phyloP scores from a whole-genome alignment of 2,329 filamentous ascomycete genomes.

The Phialophora chinensis region DNA sequence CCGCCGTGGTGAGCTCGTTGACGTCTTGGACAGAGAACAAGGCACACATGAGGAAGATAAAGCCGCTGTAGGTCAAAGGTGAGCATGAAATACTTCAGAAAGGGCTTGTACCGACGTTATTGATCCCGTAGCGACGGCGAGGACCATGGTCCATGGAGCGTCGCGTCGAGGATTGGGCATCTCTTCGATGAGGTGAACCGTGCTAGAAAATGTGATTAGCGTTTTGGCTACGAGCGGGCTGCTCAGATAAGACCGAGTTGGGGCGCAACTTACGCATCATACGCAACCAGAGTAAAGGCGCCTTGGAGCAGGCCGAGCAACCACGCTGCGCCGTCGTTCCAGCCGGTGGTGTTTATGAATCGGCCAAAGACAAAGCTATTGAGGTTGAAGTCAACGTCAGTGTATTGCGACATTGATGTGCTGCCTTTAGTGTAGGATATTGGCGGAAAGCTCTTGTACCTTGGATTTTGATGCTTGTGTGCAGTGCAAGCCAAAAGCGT shows the following conservation, averaged over 20 bases:
- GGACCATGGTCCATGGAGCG: conserved; percentile 70
- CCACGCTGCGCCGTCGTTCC: conserved; percentile 68
- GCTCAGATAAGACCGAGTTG: too few species aligned
- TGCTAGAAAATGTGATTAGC: conserved; percentile 15
- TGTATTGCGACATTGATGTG: not conserved
- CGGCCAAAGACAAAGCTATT: conserved; percentile 58
- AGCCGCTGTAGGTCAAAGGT: conserved; percentile 46
- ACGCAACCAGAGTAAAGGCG: conserved; percentile 50
- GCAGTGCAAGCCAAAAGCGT: too few species aligned
- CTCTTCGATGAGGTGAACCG: conserved; percentile 61
- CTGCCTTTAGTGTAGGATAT: too few species aligned
- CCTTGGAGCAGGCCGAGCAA: conserved; percentile 55
- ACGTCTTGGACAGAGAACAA: conserved; percentile 46
- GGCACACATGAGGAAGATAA: conserved; percentile 67
- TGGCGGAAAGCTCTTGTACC: too few species aligned
- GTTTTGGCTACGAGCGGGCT: too few species aligned
- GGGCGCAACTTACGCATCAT: conserved; percentile 40
- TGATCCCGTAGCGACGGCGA: conserved; percentile 67
- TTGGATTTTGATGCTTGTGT: too few species aligned
- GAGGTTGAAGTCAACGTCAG: not conserved
- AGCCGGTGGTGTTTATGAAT: conserved; percentile 71
- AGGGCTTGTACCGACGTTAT: conserved; percentile 48
- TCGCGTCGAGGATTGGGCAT: conserved; percentile 55
- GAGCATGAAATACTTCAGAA: conserved; percentile 50
- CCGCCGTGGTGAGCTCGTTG: too few species aligned